Base-by-base conservation (phyloP, 1,284 basidiomycete species). In the Neolentinus lepideus region DNA sequence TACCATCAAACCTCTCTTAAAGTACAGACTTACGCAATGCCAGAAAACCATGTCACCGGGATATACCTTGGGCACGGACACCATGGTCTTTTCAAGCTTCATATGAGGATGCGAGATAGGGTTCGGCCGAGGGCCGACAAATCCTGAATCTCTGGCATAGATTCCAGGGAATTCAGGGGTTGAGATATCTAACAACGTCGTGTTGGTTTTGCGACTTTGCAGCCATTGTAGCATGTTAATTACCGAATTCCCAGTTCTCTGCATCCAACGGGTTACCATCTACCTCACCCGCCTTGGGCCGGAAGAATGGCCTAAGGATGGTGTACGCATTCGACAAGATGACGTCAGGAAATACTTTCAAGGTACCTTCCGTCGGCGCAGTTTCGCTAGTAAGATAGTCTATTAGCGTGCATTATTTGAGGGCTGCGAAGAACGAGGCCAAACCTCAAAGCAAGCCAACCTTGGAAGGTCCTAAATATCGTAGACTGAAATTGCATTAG, bases 11-110 rank as follows among this genome's bases (percentile, higher is more conserved):
- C 4, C 3, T 43, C 33, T 9, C 19, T 35, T 10, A 16, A 25
- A 38, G 22, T 4, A 22, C 45, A 12, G 12, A 24, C 2, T 52
- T 55, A 77, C 81, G 62, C 85, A 89, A 66, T 93, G 92, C 91
- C 91, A 94, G 72, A 91, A 92, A 1, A 91, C 90, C 66, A 86
- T 83, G 64, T 94, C 91, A 1, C 92, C 92, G 0, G 92, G 90
- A 36, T 75, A 73, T 8, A 92, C 89, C 57, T 76, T 77, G 0
- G 89, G 88, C 11, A 89, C 75, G 1, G 88, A 84, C 2, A 83
- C 81, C 88, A 94, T 92, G 1, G 84, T 87, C 57, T 81, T 69
- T 2, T 80, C 77, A 1, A 94, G 76, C 53, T 75, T 71, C 50
- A 94, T 71, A 65, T 95, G 83, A 22, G 86, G 86, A 63, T 89